phyloP scores from a whole-genome alignment of 352 stramenopile genomes.

The Phytopythium ostracodes region DNA sequence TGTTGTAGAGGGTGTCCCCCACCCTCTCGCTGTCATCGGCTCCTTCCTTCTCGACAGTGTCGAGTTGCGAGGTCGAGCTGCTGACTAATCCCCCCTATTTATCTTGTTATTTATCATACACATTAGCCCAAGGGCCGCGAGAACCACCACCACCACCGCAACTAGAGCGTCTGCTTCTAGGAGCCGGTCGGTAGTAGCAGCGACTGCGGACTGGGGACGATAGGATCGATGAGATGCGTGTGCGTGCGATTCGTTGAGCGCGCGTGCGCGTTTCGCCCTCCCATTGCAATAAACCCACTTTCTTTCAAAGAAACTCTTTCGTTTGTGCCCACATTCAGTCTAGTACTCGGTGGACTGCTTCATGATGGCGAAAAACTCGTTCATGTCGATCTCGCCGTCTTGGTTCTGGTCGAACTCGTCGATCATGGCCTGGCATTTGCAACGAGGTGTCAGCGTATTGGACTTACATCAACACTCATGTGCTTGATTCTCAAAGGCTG shows the following conservation, averaged over 20 bases:
- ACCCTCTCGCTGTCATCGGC: slow-evolving; percentile 31
- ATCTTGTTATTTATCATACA: background rate
- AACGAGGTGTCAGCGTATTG: background rate
- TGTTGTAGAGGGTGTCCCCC: background rate
- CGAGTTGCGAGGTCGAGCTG: slow-evolving; percentile 34
- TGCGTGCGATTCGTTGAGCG: background rate
- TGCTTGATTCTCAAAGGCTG: background rate
- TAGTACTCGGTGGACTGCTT: slow-evolving; percentile 82
- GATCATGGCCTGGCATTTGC: slow-evolving; percentile 83
- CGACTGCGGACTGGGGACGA: slow-evolving; percentile 14
- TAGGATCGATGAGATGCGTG: slow-evolving; percentile 10
- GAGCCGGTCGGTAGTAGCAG: slow-evolving; percentile 13
- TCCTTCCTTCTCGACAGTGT: slow-evolving; percentile 23
- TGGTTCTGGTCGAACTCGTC: slow-evolving; percentile 94
- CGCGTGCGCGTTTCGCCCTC: slow-evolving; percentile 14
- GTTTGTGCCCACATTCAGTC: no score
- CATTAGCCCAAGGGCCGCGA: slow-evolving; percentile 34
- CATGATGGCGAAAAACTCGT: slow-evolving; percentile 91
- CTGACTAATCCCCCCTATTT: slow-evolving; percentile 3
- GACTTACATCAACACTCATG: background rate
- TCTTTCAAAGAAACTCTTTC: slow-evolving; percentile 5
- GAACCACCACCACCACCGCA: slow-evolving; percentile 74
- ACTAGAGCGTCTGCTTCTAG: slow-evolving; percentile 37
- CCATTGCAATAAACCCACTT: slow-evolving; percentile 15
- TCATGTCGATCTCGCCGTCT: slow-evolving; percentile 88